phyloP scores from a whole-genome alignment of 345 rosid species.

The Rhodamnia rubescens region DNA sequence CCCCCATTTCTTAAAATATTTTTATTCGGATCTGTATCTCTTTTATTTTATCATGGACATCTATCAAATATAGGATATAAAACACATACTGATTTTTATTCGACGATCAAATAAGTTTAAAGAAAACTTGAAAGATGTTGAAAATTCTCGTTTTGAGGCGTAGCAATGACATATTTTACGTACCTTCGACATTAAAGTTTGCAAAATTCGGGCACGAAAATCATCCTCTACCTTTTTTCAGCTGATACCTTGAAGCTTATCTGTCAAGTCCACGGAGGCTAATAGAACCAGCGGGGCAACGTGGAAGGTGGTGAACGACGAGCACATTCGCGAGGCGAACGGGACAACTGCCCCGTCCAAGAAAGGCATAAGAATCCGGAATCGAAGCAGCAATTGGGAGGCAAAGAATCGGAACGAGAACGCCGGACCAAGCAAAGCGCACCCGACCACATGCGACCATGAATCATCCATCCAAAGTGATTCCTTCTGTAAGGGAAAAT shows the following conservation, averaged over 20 bases:
- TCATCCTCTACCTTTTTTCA: not conserved
- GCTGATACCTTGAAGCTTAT: not conserved
- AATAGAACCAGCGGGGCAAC: not conserved
- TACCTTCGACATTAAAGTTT: not conserved
- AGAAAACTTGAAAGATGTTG: too few relatives aligned
- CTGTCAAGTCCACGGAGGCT: not conserved
- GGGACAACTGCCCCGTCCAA: not conserved
- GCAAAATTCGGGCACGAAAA: not conserved
- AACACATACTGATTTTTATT: too few relatives aligned
- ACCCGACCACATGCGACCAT: not conserved
- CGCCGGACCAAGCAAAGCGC: not conserved
- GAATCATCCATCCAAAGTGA: not conserved
- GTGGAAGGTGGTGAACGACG: not conserved
- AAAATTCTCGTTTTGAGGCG: too few relatives aligned
- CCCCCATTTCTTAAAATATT: too few relatives aligned
- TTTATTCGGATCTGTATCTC: too few relatives aligned
- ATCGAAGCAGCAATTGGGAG: not conserved
- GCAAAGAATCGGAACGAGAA: not conserved
- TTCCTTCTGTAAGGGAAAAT: not conserved
- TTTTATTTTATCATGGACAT: too few relatives aligned
- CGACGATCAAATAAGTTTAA: too few relatives aligned
- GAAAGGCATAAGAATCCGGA: not conserved
- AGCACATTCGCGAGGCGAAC: not conserved
- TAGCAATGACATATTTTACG: too few relatives aligned
- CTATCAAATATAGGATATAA: too few relatives aligned